A percentile compares a stretch with the other conserved stretches of the same genome.
These are phyloP conservation scores for Hymenoscyphus occultus DNA, from an alignment of 2,329 filamentous ascomycete genomes.

Conservation along the genomic window DNA sequence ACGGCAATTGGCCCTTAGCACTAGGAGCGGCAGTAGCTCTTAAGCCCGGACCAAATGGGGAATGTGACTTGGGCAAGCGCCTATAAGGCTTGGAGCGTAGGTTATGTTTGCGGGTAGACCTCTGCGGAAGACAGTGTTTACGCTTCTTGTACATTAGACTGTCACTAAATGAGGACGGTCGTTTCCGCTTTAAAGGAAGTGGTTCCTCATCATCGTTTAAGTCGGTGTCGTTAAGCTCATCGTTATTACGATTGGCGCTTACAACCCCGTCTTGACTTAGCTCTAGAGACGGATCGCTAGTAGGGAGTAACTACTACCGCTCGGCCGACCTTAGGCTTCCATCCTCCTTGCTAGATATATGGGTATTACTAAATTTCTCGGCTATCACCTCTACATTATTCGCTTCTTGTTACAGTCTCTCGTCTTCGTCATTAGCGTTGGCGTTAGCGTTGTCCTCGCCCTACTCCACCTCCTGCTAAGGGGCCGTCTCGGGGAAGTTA, in stretches of 20 bases:
- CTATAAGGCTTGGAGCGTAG: background rate
- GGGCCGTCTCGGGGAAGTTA: slow-evolving; percentile 22
- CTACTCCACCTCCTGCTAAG: background rate
- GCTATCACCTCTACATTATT: background rate
- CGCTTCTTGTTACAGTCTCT: background rate
- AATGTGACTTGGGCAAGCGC: slow-evolving; percentile 2
- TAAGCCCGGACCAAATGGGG: background rate
- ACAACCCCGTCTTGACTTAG: background rate
- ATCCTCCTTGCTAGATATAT: no score
- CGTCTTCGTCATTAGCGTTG: no score
- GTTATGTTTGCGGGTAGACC: background rate
- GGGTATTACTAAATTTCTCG: no score
- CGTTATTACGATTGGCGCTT: background rate
- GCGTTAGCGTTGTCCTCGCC: no score
- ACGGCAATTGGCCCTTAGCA: no score
- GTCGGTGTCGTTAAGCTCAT: background rate
- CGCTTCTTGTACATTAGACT: background rate
- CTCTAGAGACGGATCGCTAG: background rate
- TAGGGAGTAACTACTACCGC: background rate
- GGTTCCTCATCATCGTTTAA: background rate
- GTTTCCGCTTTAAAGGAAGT: background rate
- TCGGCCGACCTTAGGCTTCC: background rate
- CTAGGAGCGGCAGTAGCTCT: no score
- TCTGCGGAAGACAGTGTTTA: background rate
- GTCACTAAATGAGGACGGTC: background rate